Evolutionary conservation across 352 stramenopile species (phyloP).

Genomic region (Globisporangium echinulatum): DNA sequence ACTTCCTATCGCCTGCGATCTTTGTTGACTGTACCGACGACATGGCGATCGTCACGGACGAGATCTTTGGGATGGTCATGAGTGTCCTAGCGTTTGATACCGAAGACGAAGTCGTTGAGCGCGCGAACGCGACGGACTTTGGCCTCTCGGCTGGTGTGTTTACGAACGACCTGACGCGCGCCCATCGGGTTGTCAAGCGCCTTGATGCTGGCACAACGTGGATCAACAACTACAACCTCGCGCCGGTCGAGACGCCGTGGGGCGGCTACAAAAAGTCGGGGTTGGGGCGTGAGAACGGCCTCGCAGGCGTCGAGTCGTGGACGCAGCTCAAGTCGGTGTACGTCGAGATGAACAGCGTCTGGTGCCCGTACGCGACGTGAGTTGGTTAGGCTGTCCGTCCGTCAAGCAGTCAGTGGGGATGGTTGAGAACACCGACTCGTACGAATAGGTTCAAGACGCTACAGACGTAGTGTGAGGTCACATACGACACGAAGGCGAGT

Average conservation of each 20-base stretch:
- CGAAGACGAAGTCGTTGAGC: constrained; percentile 65
- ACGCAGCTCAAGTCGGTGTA: constrained; percentile 89
- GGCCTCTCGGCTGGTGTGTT: constrained; percentile 82
- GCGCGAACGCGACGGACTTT: constrained; percentile 80
- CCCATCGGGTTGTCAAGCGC: constrained; percentile 61
- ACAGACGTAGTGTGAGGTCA: too few relatives aligned
- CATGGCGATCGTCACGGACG: constrained; percentile 83
- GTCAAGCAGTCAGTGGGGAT: too few relatives aligned
- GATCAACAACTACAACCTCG: constrained; percentile 90
- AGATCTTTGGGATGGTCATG: constrained; percentile 86
- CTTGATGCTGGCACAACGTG: constrained; percentile 77
- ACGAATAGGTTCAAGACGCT: too few relatives aligned
- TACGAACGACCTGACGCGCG: constrained; percentile 74
- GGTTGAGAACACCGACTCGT: too few relatives aligned
- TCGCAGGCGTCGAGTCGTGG: constrained; percentile 80
- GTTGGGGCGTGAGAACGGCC: constrained; percentile 89
- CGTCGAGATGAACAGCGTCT: constrained; percentile 74
- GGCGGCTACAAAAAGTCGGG: constrained; percentile 90
- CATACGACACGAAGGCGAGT: neutral
- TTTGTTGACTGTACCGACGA: constrained; percentile 85
- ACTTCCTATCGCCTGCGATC: constrained; percentile 88
- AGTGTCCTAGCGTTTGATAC: constrained; percentile 67
- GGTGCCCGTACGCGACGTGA: constrained; percentile 54
- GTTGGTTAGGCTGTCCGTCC: neutral
- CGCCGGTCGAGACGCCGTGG: constrained; percentile 84